These are phyloP conservation scores for Pyricularia pennisetigena DNA, from an alignment of 2,329 filamentous ascomycete genomes.

Conservation along the genomic window DNA sequence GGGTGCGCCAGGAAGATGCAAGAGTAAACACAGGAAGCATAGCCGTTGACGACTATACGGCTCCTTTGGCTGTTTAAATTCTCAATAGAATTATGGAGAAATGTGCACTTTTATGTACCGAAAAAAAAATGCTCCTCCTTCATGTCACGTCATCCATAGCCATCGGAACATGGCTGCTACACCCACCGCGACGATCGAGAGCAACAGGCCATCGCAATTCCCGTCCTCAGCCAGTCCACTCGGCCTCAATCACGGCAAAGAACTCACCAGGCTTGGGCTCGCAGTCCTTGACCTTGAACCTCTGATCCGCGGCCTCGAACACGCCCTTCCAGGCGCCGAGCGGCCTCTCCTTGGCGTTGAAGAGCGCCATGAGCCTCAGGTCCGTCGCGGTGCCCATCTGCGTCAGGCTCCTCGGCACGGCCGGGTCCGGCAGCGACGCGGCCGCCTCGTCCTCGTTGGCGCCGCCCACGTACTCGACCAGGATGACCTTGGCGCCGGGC, in stretches of 20 bases:
- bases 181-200: no score
- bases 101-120: no score
- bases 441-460: neutral
- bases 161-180: no score
- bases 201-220: neutral
- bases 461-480: constrained; percentile 19
- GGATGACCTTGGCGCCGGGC: constrained; percentile 27
- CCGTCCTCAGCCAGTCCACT: neutral
- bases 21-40: no score
- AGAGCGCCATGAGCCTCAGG: constrained; percentile 9
- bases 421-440: neutral
- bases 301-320: constrained; percentile 10
- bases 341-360: constrained; percentile 12
- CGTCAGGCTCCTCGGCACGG: neutral
- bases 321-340: constrained; percentile 12
- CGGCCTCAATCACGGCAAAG: constrained; percentile 5
- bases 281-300: neutral
- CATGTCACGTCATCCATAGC: no score
- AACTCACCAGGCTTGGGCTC: constrained; percentile 1
- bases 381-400: constrained; percentile 5
- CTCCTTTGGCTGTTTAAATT: no score
- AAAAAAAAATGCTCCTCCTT: no score
- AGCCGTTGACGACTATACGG: no score
- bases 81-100: no score
- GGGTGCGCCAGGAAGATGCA: no score